Conservation (phyloP, 768 basidiomycete species). For the Clathrus columnatus region DNA sequence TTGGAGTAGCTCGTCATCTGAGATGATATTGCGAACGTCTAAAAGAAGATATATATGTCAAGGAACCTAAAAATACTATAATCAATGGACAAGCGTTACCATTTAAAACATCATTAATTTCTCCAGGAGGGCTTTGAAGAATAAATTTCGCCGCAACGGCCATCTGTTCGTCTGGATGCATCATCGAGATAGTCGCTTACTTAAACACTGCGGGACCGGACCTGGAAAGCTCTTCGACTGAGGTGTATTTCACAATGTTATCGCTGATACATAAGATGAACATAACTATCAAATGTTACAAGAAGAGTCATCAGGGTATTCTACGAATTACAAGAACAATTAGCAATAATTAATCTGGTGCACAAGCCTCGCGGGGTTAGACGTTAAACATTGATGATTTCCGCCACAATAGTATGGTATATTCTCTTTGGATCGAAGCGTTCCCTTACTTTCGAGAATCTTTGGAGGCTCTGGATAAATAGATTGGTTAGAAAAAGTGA, state of each 20-base stretch:
- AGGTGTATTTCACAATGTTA: too few species aligned
- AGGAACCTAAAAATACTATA: not conserved
- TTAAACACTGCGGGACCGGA: not conserved
- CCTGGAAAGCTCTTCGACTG: not conserved
- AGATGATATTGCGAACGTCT: slow-evolving; percentile 89
- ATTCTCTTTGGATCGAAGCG: slow-evolving; percentile 11
- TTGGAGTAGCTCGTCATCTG: slow-evolving; percentile 78
- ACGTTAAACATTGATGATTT: slow-evolving; percentile 11
- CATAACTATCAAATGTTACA: too few species aligned
- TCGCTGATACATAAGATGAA: too few species aligned
- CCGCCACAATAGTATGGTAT: slow-evolving; percentile 11
- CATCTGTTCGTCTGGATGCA: slow-evolving; percentile 59
- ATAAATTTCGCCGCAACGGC: slow-evolving; percentile 70
- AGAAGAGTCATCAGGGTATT: too few species aligned
- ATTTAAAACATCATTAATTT: slow-evolving; percentile 94
- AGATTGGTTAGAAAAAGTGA: not conserved
- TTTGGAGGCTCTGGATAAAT: slow-evolving; percentile 1
- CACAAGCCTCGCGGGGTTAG: too few species aligned
- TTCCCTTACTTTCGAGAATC: slow-evolving; percentile 9
- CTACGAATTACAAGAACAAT: too few species aligned
- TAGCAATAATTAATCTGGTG: too few species aligned
- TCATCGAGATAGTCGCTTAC: slow-evolving; percentile 19
- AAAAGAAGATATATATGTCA: slow-evolving; percentile 9
- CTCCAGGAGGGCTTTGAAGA: slow-evolving; percentile 86
- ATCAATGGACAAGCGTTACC: slow-evolving; percentile 33